Percentiles rank a stretch among this genome's conserved stretches.
Evolutionary conservation across 1,139 yeast genomes (phyloP).

Genomic region (Zygotorulaspora mrakii): DNA sequence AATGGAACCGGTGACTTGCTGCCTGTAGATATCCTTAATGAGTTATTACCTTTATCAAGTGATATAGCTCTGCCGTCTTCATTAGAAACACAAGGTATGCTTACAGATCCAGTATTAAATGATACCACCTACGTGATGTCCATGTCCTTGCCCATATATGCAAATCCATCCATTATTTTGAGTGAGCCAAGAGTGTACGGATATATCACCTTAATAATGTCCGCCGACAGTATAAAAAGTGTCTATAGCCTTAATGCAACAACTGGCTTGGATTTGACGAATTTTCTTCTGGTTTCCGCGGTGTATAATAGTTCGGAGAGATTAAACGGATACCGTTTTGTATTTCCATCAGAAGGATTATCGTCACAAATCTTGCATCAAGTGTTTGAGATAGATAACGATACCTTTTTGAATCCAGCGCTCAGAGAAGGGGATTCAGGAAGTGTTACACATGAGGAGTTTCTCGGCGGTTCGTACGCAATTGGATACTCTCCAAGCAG

Average conservation of each 20-base stretch:
- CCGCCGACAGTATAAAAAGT: constrained; percentile 50
- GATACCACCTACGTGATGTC: constrained; percentile 40
- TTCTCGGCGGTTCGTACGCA: constrained; percentile 52
- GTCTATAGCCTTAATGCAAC: constrained; percentile 46
- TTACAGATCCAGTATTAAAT: constrained; percentile 59
- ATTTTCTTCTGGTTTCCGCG: constrained; percentile 41
- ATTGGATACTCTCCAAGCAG: constrained; percentile 65
- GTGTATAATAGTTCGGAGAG: constrained; percentile 26
- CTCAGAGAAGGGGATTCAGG: constrained; percentile 44
- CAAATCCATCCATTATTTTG: constrained; percentile 67
- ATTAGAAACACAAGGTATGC: constrained; percentile 42
- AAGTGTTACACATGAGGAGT: constrained; percentile 44
- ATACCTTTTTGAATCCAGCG: constrained; percentile 27
- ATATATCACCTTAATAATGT: constrained; percentile 62
- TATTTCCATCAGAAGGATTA: constrained; percentile 37
- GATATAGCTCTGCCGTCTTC: constrained; percentile 46
- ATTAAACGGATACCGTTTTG: constrained; percentile 39
- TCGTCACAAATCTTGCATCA: constrained; percentile 19
- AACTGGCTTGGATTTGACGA: constrained; percentile 43
- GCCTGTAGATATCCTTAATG: constrained; percentile 29
- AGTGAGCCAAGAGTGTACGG: constrained; percentile 62
- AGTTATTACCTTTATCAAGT: constrained; percentile 52
- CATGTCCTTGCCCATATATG: constrained; percentile 58
- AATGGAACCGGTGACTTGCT: constrained; percentile 40
- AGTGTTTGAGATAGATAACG: constrained; percentile 34